A percentile compares a stretch with the other conserved stretches of the same genome.
These are phyloP conservation scores for Microstegium vimineum DNA, from an alignment of 176 grass and related monocot genomes.

Conservation along the genomic window DNA sequence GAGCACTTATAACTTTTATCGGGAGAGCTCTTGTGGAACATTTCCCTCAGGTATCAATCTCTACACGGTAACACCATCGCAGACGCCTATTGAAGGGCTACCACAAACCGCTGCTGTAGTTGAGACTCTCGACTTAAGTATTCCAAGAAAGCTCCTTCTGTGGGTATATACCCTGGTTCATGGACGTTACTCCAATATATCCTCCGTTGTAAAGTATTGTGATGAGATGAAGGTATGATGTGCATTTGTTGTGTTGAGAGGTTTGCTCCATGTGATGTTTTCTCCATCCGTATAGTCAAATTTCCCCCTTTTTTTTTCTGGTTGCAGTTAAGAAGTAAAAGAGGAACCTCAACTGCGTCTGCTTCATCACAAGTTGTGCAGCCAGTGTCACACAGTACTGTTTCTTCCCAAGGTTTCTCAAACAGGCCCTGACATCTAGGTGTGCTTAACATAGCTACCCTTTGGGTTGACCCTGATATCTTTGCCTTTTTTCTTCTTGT, in stretches of 20 bases:
- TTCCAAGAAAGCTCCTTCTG: slow-evolving; percentile 94
- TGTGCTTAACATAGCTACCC: neutral
- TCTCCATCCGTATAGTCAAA: neutral
- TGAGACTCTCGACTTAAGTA: slow-evolving; percentile 71
- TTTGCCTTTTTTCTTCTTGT: neutral
- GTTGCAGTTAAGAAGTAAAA: slow-evolving; percentile 76
- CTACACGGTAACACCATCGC: slow-evolving; percentile 52
- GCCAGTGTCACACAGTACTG: slow-evolving; percentile 18
- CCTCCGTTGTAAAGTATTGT: slow-evolving; percentile 79
- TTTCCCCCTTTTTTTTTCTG: neutral
- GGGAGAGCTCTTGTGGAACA: slow-evolving; percentile 82
- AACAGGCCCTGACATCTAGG: neutral
- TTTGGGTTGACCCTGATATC: neutral
- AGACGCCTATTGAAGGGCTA: slow-evolving; percentile 41
- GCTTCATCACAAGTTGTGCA: slow-evolving; percentile 31
- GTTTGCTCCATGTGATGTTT: neutral
- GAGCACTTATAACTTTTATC: slow-evolving; percentile 86
- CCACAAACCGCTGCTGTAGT: slow-evolving; percentile 38
- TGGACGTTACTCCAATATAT: slow-evolving; percentile 75
- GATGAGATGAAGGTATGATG: slow-evolving; percentile 85
- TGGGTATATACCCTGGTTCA: slow-evolving; percentile 79
- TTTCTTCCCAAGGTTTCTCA: slow-evolving; percentile 31
- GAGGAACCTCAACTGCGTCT: slow-evolving; percentile 36
- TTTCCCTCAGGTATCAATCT: slow-evolving; percentile 85
- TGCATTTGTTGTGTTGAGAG: neutral